A percentile compares a stretch with the other conserved stretches of the same genome.
Conservation (phyloP, 1,139 yeast genomes). For the Pichia cactophila region DNA sequence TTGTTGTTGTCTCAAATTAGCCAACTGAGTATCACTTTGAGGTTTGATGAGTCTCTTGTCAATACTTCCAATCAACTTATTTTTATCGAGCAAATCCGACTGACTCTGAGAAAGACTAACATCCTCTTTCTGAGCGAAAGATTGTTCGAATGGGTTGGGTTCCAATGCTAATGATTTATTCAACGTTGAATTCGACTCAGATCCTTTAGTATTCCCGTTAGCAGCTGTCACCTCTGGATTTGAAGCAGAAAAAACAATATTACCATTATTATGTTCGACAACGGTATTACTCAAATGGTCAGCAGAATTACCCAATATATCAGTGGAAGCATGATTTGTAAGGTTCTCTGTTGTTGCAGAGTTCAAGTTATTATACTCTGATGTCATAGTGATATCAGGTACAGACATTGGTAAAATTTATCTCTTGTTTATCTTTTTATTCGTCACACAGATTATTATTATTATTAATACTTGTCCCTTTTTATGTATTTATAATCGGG, state of each 20-base stretch:
- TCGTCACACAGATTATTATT: no score
- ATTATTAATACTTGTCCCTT: no score
- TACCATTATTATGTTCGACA: no score
- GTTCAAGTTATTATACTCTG: background rate
- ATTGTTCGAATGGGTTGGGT: constrained; percentile 92
- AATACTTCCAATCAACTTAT: background rate
- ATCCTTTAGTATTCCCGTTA: background rate
- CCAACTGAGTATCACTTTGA: constrained; percentile 10
- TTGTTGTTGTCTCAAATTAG: background rate
- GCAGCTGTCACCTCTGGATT: background rate
- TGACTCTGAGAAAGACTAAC: background rate
- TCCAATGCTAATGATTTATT: constrained; percentile 39
- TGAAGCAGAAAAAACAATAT: background rate
- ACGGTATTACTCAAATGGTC: background rate
- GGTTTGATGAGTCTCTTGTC: constrained; percentile 8
- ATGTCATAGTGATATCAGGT: background rate
- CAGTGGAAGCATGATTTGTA: background rate
- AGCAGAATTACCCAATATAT: background rate
- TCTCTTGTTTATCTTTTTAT: no score
- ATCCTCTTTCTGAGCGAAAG: constrained; percentile 59
- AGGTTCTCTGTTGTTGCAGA: background rate
- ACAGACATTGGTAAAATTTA: background rate
- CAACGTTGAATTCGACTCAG: background rate
- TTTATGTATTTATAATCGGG: no score
- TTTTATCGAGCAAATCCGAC: constrained; percentile 6